Base-by-base conservation (phyloP, 805 yeast species). In the Grigorovia humatica region DNA sequence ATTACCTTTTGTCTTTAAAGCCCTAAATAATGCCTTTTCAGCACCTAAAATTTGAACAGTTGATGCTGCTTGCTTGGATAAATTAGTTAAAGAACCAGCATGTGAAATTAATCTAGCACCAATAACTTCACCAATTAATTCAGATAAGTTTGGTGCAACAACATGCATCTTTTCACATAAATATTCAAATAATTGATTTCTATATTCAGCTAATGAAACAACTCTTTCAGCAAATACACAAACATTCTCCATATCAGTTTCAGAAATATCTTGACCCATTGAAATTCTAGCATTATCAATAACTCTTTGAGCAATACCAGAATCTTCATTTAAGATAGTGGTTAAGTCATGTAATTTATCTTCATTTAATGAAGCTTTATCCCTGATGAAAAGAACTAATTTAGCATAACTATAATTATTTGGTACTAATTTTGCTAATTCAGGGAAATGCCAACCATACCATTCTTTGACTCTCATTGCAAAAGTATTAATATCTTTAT, bases 391-490 rank as follows among this genome's bases (percentile, higher is more conserved):
- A 56, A 88, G 73, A 55, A 88, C 87, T 57, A 91, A 78, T 69
- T 79, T 81, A 60, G 97, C 96, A 71, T 79, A 90, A 57, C 77
- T 74, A 75, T 85, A 86, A 78, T 88, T 89, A 72, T 90, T 96
- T 60, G 88, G 81, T 50, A 87, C 95, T 64, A 90, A 79, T 74
- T 85, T 87, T 63, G 95, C 93, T 74, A 89, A 80, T 75, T 89
- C 97, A 54, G 97, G 97, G 83, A 93, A 89, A 70, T 89, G 97
- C 97, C 97, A 89, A 64, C 96, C 95, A 74, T 89, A 89, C 97
- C 97, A 89, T 74, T 89, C 97, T 76, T 89, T 88, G 59, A 86
- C 93, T 74, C 97, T 83, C 97, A 89, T 89, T 54, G 96, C 84
- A 70, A 87, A 93, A 54, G 96, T 90, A 78, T 93, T 93, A 72